Evolutionary conservation across 2,329 filamentous ascomycete genomes (phyloP), one percentile per base, ranked within the genome.

Genomic region (Bipolaris gigantea): DNA sequence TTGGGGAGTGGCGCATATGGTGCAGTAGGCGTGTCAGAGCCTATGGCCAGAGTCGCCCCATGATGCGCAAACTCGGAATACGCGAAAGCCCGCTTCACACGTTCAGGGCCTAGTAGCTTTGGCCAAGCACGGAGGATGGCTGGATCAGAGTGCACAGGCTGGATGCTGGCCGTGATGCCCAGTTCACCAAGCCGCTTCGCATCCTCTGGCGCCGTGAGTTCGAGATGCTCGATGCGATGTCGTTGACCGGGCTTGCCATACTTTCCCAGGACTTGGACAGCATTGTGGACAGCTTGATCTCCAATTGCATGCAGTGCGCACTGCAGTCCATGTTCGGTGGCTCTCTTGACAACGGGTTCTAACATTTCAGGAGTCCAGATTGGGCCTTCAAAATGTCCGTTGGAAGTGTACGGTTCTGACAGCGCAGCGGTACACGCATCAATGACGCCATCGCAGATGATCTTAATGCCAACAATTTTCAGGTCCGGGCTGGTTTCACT

Each of bases 101-200:
- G 76, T 15, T 79, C 72, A 1, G 70, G 63, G 1, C 83, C 85
- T 4, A 88, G 72, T 15, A 88, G 77, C 7, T 76, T 72, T 0
- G 83, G 83, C 83, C 85, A 89, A 0, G 83, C 84, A 25, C 79
- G 75, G 3, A 88, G 73, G 50, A 87, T 85, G 0, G 84, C 82
- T 0, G 86, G 85, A 68, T 96, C 92, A 62, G 92, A 89, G 73
- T 92, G 96, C 77, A 95, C 96, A 19, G 92, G 94, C 78, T 96
- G 90, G 61, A 96, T 96, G 52, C 89, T 89, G 55, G 96, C 92
- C 51, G 91, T 96, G 71, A 88, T 86, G 44, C 85, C 83, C 4
- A 85, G 73, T 21, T 74, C 64, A 5, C 84, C 85, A 0, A 88
- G 77, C 1, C 85, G 75, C 2, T 65, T 74, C 0, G 83, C 85